Evolutionary conservation across 176 grass and related monocot species (phyloP).

Genomic region (Hyparrhenia diplandra): DNA sequence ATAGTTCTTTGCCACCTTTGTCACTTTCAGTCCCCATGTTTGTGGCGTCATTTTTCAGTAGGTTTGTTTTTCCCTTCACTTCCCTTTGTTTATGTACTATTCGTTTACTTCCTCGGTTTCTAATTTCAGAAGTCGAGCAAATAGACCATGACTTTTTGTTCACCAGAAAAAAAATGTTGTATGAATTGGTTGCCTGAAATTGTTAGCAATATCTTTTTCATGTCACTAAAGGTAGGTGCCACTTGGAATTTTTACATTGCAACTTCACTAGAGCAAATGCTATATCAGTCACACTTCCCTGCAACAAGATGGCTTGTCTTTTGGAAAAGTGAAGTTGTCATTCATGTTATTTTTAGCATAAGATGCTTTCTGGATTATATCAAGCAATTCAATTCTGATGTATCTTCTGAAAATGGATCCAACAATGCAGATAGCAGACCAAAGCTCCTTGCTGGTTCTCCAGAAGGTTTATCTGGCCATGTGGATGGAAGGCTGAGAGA

Average conservation of each 20-base stretch:
- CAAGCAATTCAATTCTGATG: not conserved
- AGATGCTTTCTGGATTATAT: not conserved
- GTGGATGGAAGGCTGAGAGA: slow-evolving; percentile 74
- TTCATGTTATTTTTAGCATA: not conserved
- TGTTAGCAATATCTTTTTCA: not conserved
- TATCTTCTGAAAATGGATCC: slow-evolving; percentile 16
- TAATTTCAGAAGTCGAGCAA: not conserved
- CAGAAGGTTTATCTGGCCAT: slow-evolving; percentile 80
- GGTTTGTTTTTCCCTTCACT: not conserved
- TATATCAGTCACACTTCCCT: no score
- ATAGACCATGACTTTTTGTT: not conserved
- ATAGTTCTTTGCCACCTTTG: slow-evolving; percentile 1
- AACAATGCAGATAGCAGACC: slow-evolving; percentile 85
- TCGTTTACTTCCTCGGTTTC: not conserved
- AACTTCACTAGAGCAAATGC: not conserved
- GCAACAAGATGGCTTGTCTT: not conserved
- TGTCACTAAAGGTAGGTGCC: not conserved
- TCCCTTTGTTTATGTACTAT: not conserved
- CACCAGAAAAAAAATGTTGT: no score
- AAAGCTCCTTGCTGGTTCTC: slow-evolving; percentile 85
- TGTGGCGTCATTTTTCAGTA: not conserved
- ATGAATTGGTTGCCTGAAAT: not conserved
- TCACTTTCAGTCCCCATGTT: slow-evolving; percentile 19
- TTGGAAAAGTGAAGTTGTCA: not conserved
- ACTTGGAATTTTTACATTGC: not conserved